Percentiles rank a stretch among this genome's conserved stretches.
phyloP scores from a whole-genome alignment of 768 basidiomycete genomes.

The Pholiota conissans region DNA sequence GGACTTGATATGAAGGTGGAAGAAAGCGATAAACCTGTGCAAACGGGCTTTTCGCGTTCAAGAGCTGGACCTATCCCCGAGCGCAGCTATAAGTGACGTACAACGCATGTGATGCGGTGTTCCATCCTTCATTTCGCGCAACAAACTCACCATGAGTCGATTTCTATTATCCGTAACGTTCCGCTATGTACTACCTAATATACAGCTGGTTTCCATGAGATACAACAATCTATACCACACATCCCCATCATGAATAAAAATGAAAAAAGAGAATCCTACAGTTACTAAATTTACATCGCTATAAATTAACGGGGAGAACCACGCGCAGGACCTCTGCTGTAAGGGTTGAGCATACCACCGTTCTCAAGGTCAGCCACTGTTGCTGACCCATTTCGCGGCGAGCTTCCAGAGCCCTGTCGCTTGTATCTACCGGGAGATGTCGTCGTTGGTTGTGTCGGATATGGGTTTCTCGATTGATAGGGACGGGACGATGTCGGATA shows the following conservation, averaged over 20 bases:
- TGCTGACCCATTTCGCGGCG: constrained; percentile 32
- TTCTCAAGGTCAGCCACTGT: constrained; percentile 35
- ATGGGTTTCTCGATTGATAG: constrained; percentile 18
- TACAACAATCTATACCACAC: constrained; percentile 12
- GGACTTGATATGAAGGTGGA: constrained; percentile 5
- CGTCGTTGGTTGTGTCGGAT: constrained; percentile 17
- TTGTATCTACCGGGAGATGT: constrained; percentile 21
- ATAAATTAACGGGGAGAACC: constrained; percentile 14
- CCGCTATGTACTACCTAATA: constrained; percentile 1
- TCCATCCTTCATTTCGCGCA: background rate
- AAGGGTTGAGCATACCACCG: constrained; percentile 44
- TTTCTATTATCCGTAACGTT: background rate
- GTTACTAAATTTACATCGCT: constrained; percentile 8
- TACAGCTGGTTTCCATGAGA: constrained; percentile 1
- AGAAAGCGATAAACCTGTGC: constrained; percentile 10
- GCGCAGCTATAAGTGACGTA: background rate
- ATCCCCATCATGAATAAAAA: constrained; percentile 19
- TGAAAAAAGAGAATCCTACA: constrained; percentile 17
- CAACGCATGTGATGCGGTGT: background rate
- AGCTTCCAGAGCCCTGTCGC: constrained; percentile 34
- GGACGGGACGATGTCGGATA: constrained; percentile 17
- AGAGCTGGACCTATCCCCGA: constrained; percentile 7
- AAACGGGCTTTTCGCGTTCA: background rate
- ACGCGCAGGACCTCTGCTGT: constrained; percentile 23
- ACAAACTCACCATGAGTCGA: background rate